These are phyloP conservation scores for Lecanicillium sp. DNA, from an alignment of 2,329 filamentous ascomycete genomes.

Conservation along the genomic window DNA sequence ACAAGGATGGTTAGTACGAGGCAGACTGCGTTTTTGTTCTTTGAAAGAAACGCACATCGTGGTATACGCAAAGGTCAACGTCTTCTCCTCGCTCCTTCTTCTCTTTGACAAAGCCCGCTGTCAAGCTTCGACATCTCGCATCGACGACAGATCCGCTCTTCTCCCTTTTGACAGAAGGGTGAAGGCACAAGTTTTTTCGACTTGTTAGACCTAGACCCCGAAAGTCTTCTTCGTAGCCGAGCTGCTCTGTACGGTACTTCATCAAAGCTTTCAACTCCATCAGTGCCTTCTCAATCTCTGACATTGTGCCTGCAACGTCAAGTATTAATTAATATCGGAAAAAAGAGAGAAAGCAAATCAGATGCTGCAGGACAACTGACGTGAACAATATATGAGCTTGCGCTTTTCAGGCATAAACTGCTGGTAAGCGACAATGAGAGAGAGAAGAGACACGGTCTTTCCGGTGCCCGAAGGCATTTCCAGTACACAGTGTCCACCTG, in stretches of 20 bases:
- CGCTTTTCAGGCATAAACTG: slow-evolving; percentile 86
- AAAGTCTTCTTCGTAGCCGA: slow-evolving; percentile 91
- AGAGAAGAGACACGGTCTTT: slow-evolving; percentile 92
- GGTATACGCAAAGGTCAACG: slow-evolving; percentile 90
- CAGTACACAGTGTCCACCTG: slow-evolving; percentile 87
- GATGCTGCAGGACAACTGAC: slow-evolving; percentile 29
- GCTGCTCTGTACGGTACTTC: slow-evolving; percentile 84
- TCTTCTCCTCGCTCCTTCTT: slow-evolving; percentile 94
- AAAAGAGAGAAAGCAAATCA: neutral
- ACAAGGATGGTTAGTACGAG: slow-evolving; percentile 11
- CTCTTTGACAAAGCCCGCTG: slow-evolving; percentile 93
- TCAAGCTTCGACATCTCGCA: slow-evolving; percentile 89
- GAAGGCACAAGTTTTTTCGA: slow-evolving; percentile 93
- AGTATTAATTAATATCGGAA: neutral
- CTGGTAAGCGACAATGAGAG: slow-evolving; percentile 94
- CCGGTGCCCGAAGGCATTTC: slow-evolving; percentile 99
- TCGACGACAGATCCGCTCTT: slow-evolving; percentile 94
- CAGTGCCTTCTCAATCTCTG: slow-evolving; percentile 95
- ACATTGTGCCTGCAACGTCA: slow-evolving; percentile 67
- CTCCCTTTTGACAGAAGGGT: slow-evolving; percentile 91
- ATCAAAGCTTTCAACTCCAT: slow-evolving; percentile 87
- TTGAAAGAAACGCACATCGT: slow-evolving; percentile 56
- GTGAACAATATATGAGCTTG: slow-evolving; percentile 97
- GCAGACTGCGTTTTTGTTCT: neutral
- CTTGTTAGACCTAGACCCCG: slow-evolving; percentile 86